Evolutionary conservation across 257 asterid species (phyloP).

Genomic region (Solanum habrochaites): DNA sequence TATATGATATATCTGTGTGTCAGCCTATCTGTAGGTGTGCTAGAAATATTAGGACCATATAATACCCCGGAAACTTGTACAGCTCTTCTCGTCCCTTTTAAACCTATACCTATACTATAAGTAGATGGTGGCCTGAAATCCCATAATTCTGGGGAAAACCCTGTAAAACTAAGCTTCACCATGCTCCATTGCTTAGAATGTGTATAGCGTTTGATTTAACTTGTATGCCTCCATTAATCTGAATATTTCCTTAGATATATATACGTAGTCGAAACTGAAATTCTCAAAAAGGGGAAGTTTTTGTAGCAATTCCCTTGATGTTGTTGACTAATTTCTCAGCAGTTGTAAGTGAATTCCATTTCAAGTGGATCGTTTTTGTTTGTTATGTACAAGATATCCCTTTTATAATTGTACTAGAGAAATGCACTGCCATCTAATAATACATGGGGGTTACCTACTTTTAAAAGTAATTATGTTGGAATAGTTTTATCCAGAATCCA

Average conservation of each 20-base stretch:
- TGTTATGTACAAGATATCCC: neutral
- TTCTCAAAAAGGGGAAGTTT: neutral
- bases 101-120: neutral
- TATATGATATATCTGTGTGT: neutral
- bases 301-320: neutral
- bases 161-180: neutral
- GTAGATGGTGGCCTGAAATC: neutral
- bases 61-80: neutral
- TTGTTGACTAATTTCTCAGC: neutral
- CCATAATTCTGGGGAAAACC: neutral
- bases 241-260: neutral
- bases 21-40: neutral
- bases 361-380: neutral
- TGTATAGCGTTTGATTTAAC: neutral
- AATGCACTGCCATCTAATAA: neutral
- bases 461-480: neutral
- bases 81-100: neutral
- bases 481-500: neutral
- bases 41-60: neutral
- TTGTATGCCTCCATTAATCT: neutral
- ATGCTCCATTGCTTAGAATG: neutral
- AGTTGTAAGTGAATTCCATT: neutral
- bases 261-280: neutral
- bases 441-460: neutral
- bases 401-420: neutral